Base-by-base conservation (phyloP, 805 yeast genomes). In the Cyberlindnera sargentensis region DNA sequence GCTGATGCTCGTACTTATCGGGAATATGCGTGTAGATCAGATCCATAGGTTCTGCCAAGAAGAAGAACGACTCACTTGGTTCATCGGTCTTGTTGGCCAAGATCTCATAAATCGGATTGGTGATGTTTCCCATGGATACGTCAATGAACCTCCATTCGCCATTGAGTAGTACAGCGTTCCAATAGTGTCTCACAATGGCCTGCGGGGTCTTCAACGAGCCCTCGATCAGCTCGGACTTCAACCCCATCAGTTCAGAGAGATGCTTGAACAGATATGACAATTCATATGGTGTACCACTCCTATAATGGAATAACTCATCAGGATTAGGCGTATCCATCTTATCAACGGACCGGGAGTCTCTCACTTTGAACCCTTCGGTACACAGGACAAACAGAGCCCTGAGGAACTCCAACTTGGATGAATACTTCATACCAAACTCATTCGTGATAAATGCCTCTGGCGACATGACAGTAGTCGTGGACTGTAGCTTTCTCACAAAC, bases 1-100 rank as follows among this genome's bases (percentile, higher is more conserved):
- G 96, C 62, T 93, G 99, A 50, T 85, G 82, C 47, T 78, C 82
- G 36, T 78, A 78, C 45, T 79, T 79, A 15, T 79, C 71, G 10
- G 99, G 98, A 38, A 88, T 79, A 62, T 93, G 99, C 0, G 97
- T 84, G 49, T 82, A 83, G 11, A 93, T 76, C 35, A 88, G 58
- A 44, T 80, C 76, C 43, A 80, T 64, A 1, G 99, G 99, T 51
- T 81, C 78, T 3, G 84, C 68, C 47, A 93, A 63, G 63, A 90
- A 91, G 62, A 86, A 93, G 57, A 79, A 82, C 40, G 77, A 53
- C 36, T 67, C 72, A 24, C 65, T 62, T 25, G 43, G 52, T 1
- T 48, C 55, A 1, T 60, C 60, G 7, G 58, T 53, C 40, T 49
- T 52, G 46, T 63, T 62, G 31, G 62, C 61, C 31, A 67, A 48